These are phyloP conservation scores for Choanephora cucurbitarum DNA, from an alignment of 371 early-diverging fungal species.

Conservation along the genomic window DNA sequence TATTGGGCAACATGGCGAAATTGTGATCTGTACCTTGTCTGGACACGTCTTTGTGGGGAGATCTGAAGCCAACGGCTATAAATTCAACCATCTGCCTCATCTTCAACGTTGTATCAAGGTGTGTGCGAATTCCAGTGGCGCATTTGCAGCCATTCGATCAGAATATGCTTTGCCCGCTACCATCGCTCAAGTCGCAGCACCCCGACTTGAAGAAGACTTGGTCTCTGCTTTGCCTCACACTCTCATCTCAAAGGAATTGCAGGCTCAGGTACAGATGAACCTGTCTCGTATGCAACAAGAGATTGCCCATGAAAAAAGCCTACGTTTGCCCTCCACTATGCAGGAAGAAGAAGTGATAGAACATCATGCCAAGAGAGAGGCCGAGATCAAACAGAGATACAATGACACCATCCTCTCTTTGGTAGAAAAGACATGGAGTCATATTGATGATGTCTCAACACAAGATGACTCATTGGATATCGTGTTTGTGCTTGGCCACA, in stretches of 20 bases:
- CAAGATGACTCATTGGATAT: conserved; percentile 39
- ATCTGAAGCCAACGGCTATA: conserved; percentile 22
- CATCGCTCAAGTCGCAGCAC: not conserved
- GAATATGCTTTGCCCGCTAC: conserved; percentile 28
- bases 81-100: conserved; percentile 43
- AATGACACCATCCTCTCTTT: conserved; percentile 5
- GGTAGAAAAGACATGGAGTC: conserved; percentile 22
- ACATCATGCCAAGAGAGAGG: not conserved
- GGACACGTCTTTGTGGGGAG: conserved; percentile 59
- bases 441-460: conserved; percentile 5
- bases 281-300: not conserved
- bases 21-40: conserved; percentile 49
- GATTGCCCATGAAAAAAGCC: not conserved
- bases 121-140: conserved; percentile 57
- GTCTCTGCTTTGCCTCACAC: conserved; percentile 42
- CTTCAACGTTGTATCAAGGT: conserved; percentile 58
- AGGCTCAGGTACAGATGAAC: not conserved
- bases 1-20: conserved; percentile 56
- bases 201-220: conserved; percentile 38
- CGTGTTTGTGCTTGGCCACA: conserved; percentile 35
- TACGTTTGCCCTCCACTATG: not conserved
- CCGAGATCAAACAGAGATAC: not conserved
- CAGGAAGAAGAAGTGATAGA: not conserved
- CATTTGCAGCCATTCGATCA: conserved; percentile 61
- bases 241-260: not conserved